Evolutionary conservation across 2,329 filamentous ascomycete genomes (phyloP).

Genomic region (Trichoderma pleuroti): DNA sequence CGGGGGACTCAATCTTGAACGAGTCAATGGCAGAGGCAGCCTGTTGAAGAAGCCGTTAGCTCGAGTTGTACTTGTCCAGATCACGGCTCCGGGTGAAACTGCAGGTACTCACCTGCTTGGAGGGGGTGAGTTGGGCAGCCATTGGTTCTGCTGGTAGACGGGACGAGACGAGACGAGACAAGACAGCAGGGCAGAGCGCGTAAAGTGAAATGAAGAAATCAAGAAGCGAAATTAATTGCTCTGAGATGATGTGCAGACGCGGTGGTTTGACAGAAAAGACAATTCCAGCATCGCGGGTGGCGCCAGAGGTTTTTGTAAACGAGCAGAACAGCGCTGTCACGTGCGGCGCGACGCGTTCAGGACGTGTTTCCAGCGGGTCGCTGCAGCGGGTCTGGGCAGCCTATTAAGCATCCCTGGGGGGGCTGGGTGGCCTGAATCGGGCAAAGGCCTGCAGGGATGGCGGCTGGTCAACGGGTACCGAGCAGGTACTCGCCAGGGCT

Average conservation of each 20-base stretch:
- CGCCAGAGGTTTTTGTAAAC: slow-evolving; percentile 40
- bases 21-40: slow-evolving; percentile 81
- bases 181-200: slow-evolving; percentile 22
- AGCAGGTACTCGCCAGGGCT: slow-evolving; percentile 1
- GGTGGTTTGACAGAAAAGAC: slow-evolving; percentile 27
- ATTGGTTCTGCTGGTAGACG: slow-evolving; percentile 27
- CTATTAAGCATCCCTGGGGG: slow-evolving; percentile 9
- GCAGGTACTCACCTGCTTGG: background rate
- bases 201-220: slow-evolving; percentile 16
- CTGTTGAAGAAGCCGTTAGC: slow-evolving; percentile 45
- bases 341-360: slow-evolving; percentile 36
- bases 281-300: slow-evolving; percentile 23
- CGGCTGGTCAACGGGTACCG: slow-evolving; percentile 7
- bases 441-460: slow-evolving; percentile 2
- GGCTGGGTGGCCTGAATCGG: slow-evolving; percentile 17
- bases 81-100: background rate
- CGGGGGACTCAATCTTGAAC: slow-evolving; percentile 88
- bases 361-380: slow-evolving; percentile 27
- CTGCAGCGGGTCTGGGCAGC: slow-evolving; percentile 27
- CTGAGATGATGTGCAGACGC: slow-evolving; percentile 28
- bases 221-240: slow-evolving; percentile 14
- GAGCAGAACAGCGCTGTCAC: slow-evolving; percentile 36
- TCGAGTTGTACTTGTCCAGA: slow-evolving; percentile 6
- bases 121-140: background rate
- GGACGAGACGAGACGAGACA: background rate